phyloP scores from a whole-genome alignment of 163 green algal genomes.

The Trebouxiophyceae sp. region DNA sequence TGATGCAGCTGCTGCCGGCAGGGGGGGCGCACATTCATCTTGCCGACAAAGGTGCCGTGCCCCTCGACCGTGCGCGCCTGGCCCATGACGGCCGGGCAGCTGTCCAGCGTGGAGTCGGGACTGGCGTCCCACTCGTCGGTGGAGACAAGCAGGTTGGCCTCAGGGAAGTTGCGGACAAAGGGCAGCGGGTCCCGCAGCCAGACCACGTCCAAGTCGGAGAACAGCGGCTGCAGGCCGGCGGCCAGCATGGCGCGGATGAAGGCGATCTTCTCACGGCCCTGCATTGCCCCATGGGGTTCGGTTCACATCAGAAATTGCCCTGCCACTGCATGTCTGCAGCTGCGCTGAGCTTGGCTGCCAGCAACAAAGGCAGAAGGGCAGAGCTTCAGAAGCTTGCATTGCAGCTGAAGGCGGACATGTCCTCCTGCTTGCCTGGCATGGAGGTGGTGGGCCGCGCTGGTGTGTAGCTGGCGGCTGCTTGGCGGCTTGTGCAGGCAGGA shows the following conservation, averaged over 20 bases:
- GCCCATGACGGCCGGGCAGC: neutral
- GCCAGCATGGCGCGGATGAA: neutral
- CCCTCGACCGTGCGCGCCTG: neutral
- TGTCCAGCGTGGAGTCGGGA: neutral
- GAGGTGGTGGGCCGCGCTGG: too few species aligned
- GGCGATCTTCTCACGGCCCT: neutral
- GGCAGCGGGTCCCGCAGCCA: neutral
- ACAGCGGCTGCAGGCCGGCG: neutral
- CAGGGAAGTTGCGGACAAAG: neutral
- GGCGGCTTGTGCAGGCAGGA: too few species aligned
- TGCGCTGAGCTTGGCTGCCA: too few species aligned
- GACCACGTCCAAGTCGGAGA: neutral
- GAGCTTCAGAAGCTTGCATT: too few species aligned
- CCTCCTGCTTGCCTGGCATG: too few species aligned
- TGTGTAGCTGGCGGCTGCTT: too few species aligned
- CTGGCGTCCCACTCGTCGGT: neutral
- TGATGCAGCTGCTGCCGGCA: too few species aligned
- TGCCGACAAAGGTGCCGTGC: neutral
- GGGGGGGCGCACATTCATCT: constrained; percentile 2
- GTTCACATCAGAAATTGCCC: too few species aligned
- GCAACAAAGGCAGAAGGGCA: too few species aligned
- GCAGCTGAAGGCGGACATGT: too few species aligned
- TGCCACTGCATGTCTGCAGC: too few species aligned
- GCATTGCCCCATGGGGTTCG: too few species aligned
- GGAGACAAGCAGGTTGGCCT: neutral